Percentiles rank a stretch among this genome's conserved stretches.
Conservation (phyloP, 371 early-diverging fungal species). For the Gilbertella persicaria region DNA sequence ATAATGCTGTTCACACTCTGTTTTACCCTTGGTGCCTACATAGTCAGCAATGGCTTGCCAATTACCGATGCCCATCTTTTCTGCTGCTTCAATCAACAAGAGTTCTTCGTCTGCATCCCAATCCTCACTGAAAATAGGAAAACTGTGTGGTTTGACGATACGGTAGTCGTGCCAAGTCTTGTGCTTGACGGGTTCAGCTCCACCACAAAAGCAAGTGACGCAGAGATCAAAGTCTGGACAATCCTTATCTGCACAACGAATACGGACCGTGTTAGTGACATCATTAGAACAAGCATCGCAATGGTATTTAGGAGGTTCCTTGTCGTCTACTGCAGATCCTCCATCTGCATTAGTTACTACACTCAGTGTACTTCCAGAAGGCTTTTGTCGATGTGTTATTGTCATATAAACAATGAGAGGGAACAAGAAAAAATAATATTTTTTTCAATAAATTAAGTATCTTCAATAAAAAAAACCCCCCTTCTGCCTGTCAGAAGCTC, state of each 20-base stretch:
- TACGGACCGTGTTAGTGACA: constrained; percentile 86
- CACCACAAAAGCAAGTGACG: constrained; percentile 90
- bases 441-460: no score
- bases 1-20: constrained; percentile 94
- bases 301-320: constrained; percentile 68
- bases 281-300: constrained; percentile 93
- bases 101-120: constrained; percentile 99
- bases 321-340: constrained; percentile 40
- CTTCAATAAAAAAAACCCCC: no score
- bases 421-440: no score
- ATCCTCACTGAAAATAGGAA: constrained; percentile 80
- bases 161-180: constrained; percentile 87
- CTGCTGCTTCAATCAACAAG: constrained; percentile 89
- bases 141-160: constrained; percentile 85
- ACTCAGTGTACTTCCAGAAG: constrained; percentile 30
- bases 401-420: constrained; percentile 28
- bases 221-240: constrained; percentile 97
- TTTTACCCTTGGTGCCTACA: constrained; percentile 87
- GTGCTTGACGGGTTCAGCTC: constrained; percentile 84
- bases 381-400: constrained; percentile 51
- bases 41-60: constrained; percentile 95
- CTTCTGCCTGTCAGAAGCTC: no score
- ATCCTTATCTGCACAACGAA: constrained; percentile 80
- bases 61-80: constrained; percentile 95
- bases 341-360: constrained; percentile 26